Conservation (phyloP, 2,329 filamentous ascomycete species). For the Lachnellula cervina region DNA sequence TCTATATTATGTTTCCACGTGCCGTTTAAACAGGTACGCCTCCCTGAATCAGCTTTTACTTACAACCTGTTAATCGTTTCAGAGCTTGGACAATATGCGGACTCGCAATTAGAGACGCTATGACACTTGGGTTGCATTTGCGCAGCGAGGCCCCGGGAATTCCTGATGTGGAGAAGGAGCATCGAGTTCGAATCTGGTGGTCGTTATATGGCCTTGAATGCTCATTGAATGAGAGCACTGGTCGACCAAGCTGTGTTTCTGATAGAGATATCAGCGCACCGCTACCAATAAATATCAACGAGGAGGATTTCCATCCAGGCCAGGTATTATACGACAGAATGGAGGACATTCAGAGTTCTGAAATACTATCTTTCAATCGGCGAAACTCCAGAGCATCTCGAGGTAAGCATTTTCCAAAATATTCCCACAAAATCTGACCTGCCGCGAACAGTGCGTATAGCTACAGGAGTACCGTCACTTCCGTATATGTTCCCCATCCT, state of each 20-base stretch:
- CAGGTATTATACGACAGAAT: conserved; percentile 4
- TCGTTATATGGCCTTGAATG: conserved; percentile 25
- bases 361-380: no score
- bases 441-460: background rate
- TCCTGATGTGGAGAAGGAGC: conserved; percentile 23
- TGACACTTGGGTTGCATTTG: conserved; percentile 23
- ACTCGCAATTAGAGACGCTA: conserved; percentile 21
- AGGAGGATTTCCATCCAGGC: conserved; percentile 8
- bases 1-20: conserved; percentile 23
- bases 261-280: conserved; percentile 25
- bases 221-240: conserved; percentile 21
- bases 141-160: conserved; percentile 18
- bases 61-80: background rate
- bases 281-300: conserved; percentile 21
- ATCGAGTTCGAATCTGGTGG: conserved; percentile 26
- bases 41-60: background rate
- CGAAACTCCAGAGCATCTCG: conserved; percentile 5
- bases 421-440: no score
- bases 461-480: background rate
- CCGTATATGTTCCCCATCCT: conserved; percentile 8
- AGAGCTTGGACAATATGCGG: conserved; percentile 27
- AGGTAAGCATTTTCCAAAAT: background rate
- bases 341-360: background rate
- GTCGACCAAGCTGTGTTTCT: conserved; percentile 25
- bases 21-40: conserved; percentile 23